Percentiles rank a stretch among this genome's conserved stretches.
Conservation (phyloP, 139 green algal genomes). For the Tetradesmus lagerheimii region DNA sequence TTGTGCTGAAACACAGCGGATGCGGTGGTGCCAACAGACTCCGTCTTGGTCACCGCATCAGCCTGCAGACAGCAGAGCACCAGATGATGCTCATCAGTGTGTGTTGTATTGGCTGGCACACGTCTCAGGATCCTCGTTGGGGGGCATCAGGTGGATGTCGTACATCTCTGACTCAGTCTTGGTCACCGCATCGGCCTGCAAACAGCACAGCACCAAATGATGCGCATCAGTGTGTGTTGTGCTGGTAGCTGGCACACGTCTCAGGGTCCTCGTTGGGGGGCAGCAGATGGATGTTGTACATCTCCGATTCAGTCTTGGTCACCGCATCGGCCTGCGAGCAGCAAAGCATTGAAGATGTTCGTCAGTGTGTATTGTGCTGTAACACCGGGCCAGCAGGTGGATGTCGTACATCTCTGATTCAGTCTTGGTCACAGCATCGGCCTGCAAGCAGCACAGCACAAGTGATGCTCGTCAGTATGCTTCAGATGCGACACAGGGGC, state of each 20-base stretch:
- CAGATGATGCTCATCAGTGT: too few species aligned
- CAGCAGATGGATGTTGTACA: conserved; percentile 96
- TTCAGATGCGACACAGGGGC: too few species aligned
- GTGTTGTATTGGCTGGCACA: conserved; percentile 94
- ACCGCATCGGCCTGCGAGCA: neutral
- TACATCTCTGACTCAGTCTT: conserved; percentile 49
- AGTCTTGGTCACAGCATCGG: neutral
- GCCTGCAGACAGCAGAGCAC: too few species aligned
- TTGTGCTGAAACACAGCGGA: too few species aligned
- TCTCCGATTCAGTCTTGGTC: conserved; percentile 44
- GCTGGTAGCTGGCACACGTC: conserved; percentile 95
- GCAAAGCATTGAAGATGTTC: too few species aligned
- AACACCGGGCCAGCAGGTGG: conserved; percentile 95
- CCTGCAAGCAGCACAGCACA: too few species aligned
- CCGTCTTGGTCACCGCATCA: too few species aligned
- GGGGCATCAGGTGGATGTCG: conserved; percentile 98
- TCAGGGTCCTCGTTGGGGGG: conserved; percentile 95
- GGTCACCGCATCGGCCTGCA: neutral
- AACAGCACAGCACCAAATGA: conserved; percentile 63
- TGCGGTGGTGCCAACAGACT: too few species aligned
- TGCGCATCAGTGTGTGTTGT: too few species aligned
- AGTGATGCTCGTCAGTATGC: too few species aligned
- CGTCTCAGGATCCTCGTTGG: conserved; percentile 94
- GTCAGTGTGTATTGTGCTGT: too few species aligned
- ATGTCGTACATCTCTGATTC: conserved; percentile 83